A percentile compares a stretch with the other conserved stretches of the same genome.
Evolutionary conservation across 352 stramenopile genomes (phyloP).

Genomic region (Phytopythium mirpurense): DNA sequence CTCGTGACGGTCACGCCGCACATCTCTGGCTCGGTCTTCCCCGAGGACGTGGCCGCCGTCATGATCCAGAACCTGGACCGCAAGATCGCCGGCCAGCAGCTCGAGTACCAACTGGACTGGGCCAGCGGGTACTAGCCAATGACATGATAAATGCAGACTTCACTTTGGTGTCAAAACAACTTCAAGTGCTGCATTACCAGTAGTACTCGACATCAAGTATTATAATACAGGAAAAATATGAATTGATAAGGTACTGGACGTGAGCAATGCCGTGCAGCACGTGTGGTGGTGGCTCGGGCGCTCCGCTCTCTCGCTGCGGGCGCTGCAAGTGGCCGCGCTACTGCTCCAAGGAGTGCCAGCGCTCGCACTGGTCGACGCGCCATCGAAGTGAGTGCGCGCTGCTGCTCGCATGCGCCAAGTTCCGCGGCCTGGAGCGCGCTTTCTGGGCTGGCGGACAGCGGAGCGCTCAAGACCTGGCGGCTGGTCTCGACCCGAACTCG

Average conservation of each 20-base stretch:
- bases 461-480: constrained; percentile 22
- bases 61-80: constrained; percentile 61
- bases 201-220: too few species aligned
- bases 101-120: constrained; percentile 54
- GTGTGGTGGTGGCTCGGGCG: constrained; percentile 14
- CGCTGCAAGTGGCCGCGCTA: constrained; percentile 53
- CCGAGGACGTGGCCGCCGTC: constrained; percentile 71
- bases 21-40: constrained; percentile 68
- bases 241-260: too few species aligned
- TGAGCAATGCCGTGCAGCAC: neutral
- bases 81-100: constrained; percentile 26
- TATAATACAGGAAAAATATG: too few species aligned
- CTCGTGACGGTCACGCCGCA: constrained; percentile 80
- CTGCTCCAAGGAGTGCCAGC: constrained; percentile 57
- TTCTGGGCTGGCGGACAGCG: constrained; percentile 23
- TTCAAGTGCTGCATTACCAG: too few species aligned
- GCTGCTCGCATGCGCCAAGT: constrained; percentile 17
- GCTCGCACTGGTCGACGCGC: constrained; percentile 32
- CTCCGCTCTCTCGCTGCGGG: constrained; percentile 31
- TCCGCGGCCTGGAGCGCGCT: constrained; percentile 23
- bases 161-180: too few species aligned
- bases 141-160: too few species aligned
- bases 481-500: constrained; percentile 33
- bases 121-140: constrained; percentile 45
- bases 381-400: constrained; percentile 31